Base-by-base conservation (phyloP, 257 asterid genomes). In the Thymus quinquecostatus region DNA sequence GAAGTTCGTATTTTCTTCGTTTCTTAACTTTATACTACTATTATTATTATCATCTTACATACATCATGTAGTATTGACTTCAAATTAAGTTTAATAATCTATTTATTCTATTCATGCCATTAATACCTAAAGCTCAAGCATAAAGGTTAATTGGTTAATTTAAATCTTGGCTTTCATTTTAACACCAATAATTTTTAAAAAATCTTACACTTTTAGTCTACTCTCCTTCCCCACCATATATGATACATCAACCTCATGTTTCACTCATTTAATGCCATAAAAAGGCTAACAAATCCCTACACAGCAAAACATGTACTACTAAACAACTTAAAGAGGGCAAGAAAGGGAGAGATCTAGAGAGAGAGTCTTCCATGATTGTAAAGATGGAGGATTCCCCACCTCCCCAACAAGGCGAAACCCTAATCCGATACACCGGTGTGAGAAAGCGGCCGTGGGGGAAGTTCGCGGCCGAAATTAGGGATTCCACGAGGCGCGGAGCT, bases 391-490 rank as follows among this genome's bases (percentile, higher is more conserved):
- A 14, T 38, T 36, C 49, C n/a, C 29, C 66, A 36, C 33, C 13
- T n/a, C 30, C 21, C n/a, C 53, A 51, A 53, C 21, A 53, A 21
- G 40, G 30, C 45, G 53, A 67, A 53, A 51, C 40, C 53, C 62
- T 67, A 67, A 77, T 57, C 9, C 72, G 73, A 5, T 80, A 82
- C 40, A 48, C 70, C 61, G 89, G 89, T 0, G 87, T 85, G 1
- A 68, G 87, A 32, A 82, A 71, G 59, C 72, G 85, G 61, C 82
- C 89, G 9, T 82, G 89, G 89, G 89, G 87, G 4, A 82, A 75
- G 60, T 84, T 68, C 11, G 85, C 86, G 0, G 86, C 89, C 0
- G 86, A 84, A 47, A 82, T 85, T 7, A 69, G 89, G 75, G 89
- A 85, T 73, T 85, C 89, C 0, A 82, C 85, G 2, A 75, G 85